These are phyloP conservation scores for Phialophora expanda DNA, from an alignment of 2,329 filamentous ascomycete genomes.

Conservation along the genomic window DNA sequence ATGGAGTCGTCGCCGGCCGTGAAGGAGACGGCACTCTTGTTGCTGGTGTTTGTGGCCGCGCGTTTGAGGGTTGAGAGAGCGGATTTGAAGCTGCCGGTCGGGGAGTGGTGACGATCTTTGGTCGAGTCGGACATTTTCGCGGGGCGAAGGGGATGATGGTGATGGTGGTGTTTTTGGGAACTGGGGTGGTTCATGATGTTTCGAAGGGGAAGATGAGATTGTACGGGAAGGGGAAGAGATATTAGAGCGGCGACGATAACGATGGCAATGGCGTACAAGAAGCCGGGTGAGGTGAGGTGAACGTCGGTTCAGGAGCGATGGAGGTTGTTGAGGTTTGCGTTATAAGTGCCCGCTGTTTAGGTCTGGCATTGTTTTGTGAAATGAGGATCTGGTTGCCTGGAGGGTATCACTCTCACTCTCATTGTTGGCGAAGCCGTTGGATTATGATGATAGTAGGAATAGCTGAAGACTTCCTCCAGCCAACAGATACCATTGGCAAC, in stretches of 20 bases:
- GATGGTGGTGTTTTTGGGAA: conserved; percentile 7
- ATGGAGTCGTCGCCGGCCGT: conserved; percentile 9
- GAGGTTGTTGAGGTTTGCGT: not conserved
- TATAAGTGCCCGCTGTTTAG: not conserved
- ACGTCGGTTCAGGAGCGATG: not conserved
- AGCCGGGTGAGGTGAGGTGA: conserved; percentile 4
- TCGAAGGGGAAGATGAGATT: not conserved
- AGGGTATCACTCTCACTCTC: conserved; percentile 1
- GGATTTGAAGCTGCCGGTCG: conserved; percentile 22
- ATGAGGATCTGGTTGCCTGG: not conserved
- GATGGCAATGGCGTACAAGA: not conserved
- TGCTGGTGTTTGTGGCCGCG: conserved; percentile 20
- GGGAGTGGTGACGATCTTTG: conserved; percentile 4
- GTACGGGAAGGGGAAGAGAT: not conserved
- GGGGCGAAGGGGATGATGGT: not conserved
- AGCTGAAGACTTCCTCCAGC: not conserved
- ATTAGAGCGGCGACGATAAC: not conserved
- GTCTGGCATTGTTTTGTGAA: conserved; percentile 3
- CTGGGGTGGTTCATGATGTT: not conserved
- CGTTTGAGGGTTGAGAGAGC: conserved; percentile 24
- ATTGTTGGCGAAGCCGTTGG: not conserved
- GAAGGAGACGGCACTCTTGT: conserved; percentile 10
- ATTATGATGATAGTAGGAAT: not conserved
- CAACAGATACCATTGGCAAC: not conserved
- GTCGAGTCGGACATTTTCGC: conserved; percentile 8